Base-by-base conservation (phyloP, 179 eudicot genomes). In the Beta lomatogona region DNA sequence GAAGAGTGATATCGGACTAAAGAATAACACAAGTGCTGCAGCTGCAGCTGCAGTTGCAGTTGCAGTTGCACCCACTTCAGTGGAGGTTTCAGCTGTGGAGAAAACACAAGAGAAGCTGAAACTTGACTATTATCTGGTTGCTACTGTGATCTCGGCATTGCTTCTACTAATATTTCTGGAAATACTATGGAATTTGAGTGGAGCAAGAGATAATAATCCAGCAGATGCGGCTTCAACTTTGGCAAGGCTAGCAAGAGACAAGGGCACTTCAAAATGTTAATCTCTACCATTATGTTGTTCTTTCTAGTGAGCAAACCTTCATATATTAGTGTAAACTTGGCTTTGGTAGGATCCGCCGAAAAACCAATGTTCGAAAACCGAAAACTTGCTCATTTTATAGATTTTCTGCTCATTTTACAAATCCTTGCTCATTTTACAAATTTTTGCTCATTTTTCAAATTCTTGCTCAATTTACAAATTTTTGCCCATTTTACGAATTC, bases 1-100 rank as follows among this genome's bases (percentile, higher is more conserved):
- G 9, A 83, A 83, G 41, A 44, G 61, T 44, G 69, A 41, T 55
- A 83, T 21, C 41, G 68, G 54, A 31, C n/a, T 7, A 9, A 54
- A 61, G 66, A 64, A 11, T 45, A 46, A 68, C 15, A 65, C 18
- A 69, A 50, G 53, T 46, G 76, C 19, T 58, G 77, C 5, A 9
- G 70, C 22, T 28, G 19, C 16, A 69, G 67, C 41, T 36, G 41
- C 41, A 36, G 41, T 3, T 36, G 2, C 41, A 36, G 28, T 25
- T 25, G 28, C 28, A 25, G 41, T 36, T 36, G 41, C 55, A 52
- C 12, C 55, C 28, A 60, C n/a, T 64, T 64, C 31, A 64, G 41
- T 10, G 28, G 16, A 67, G n/a, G n/a, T 13, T 16, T 15, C 73
- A 69, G 36, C 25, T 71, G 75, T n/a, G 9, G 58, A 12, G 13